Evolutionary conservation across 1,284 basidiomycete species (phyloP), one percentile per base, ranked within the genome.

Genomic region (Ceratobasidium sp.): DNA sequence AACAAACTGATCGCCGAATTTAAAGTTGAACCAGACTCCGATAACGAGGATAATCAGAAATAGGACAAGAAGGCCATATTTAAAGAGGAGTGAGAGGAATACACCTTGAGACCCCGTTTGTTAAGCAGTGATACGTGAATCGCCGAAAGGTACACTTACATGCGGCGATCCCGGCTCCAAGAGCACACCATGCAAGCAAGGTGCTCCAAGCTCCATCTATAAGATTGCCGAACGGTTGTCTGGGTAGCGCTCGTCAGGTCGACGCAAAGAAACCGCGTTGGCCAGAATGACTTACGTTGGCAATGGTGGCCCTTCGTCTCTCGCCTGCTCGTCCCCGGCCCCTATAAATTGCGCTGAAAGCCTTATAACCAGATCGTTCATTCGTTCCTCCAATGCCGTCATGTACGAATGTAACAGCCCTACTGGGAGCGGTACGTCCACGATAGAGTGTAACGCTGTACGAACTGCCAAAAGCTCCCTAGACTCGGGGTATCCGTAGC

Each of bases 281-380:
- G n/a, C n/a, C n/a, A 8, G 9, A 44, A 9, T 15, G 3, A 63
- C 60, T 22, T 29, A 63, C 60, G 36, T 29, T 5, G 45, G 41
- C 2, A 27, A 63, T 15, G n/a, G 44, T 47, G 14, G 60, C 45
- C 9, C 60, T 45, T 4, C 29, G 17, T 27, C 31, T 19, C n/a
- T n/a, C 19, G 29, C 45, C 31, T 51, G 64, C 8, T 22, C 24
- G 14, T 66, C n/a, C n/a, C n/a, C n/a, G n/a, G n/a, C n/a, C n/a
- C n/a, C n/a, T n/a, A n/a, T 47, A 50, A 31, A 66, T 31, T 66
- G 44, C 15, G 64, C n/a, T n/a, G 64, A 66, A 33, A 66, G 64
- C 47, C 48, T 48, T 15, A 31, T 50, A 6, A 66, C 64, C 2
- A 66, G 64, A 17, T 33, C 24, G 47, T 66, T 66, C 64, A 66